Conservation (phyloP, 352 stramenopile species). For the Globisporangium spinosum region DNA sequence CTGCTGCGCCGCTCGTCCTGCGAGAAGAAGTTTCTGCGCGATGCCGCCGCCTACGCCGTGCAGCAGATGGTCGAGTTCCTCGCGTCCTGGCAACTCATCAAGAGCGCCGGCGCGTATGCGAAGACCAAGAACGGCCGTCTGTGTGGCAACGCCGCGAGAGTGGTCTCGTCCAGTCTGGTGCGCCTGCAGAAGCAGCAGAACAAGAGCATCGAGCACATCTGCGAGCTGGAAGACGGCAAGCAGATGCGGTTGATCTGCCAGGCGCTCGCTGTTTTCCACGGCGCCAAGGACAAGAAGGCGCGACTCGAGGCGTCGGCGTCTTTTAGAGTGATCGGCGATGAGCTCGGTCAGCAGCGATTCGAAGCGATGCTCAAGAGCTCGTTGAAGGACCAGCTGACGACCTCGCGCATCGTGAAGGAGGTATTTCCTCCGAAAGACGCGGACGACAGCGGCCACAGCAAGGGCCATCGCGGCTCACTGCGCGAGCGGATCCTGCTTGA, state of each 20-base stretch:
- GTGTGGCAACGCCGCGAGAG: constrained; percentile 38
- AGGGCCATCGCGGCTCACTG: constrained; percentile 26
- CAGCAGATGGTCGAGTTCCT: constrained; percentile 39
- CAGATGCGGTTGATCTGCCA: constrained; percentile 23
- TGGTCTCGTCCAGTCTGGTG: constrained; percentile 36
- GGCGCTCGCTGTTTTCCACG: constrained; percentile 40
- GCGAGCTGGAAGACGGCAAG: constrained; percentile 6
- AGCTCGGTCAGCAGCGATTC: constrained; percentile 33
- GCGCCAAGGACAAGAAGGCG: constrained; percentile 46
- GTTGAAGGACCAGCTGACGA: constrained; percentile 25
- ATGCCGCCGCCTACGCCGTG: constrained; percentile 41
- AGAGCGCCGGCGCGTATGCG: constrained; percentile 34
- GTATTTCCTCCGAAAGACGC: constrained; percentile 21
- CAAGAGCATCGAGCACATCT: constrained; percentile 9
- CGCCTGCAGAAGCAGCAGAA: constrained; percentile 17
- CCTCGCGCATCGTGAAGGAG: constrained; percentile 41
- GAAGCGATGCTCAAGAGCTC: constrained; percentile 29
- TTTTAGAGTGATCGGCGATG: constrained; percentile 40
- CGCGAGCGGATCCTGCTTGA: constrained; percentile 31
- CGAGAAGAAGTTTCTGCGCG: constrained; percentile 72
- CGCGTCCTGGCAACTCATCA: constrained; percentile 40
- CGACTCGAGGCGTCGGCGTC: constrained; percentile 33
- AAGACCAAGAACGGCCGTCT: constrained; percentile 61
- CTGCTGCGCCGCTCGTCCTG: constrained; percentile 60
- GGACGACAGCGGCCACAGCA: neutral